Percentiles rank a stretch among this genome's conserved stretches.
Evolutionary conservation across 2,329 filamentous ascomycete species (phyloP).

Genomic region (Pseudogymnoascus sp.): DNA sequence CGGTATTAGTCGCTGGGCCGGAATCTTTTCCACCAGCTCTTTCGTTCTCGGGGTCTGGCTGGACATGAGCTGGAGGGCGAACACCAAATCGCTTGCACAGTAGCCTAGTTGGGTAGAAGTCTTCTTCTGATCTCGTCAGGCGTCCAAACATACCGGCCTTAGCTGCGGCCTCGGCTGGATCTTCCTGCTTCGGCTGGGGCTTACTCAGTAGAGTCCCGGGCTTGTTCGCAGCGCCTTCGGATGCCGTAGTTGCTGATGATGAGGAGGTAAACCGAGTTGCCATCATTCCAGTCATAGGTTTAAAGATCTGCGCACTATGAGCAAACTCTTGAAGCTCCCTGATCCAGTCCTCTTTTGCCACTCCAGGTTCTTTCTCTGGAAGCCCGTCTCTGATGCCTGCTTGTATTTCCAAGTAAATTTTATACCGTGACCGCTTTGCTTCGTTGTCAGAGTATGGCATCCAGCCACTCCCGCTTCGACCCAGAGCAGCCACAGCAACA

Average conservation of each 20-base stretch:
- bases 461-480: conserved; percentile 59
- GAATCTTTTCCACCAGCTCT: conserved; percentile 22
- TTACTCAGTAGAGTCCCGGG: conserved; percentile 41
- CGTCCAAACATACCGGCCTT: conserved; percentile 87
- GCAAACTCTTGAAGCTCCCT: conserved; percentile 72
- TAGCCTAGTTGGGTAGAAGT: conserved; percentile 75
- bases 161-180: conserved; percentile 81
- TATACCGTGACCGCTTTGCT: conserved; percentile 72
- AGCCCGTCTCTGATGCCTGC: conserved; percentile 56
- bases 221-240: conserved; percentile 33
- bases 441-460: conserved; percentile 83
- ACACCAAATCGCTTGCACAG: conserved; percentile 95
- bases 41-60: conserved; percentile 40
- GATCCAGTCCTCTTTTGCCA: conserved; percentile 66
- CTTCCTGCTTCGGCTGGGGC: conserved; percentile 51
- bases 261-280: conserved; percentile 84
- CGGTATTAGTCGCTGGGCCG: background rate
- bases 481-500: conserved; percentile 62
- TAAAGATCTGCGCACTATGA: conserved; percentile 73
- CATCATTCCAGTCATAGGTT: conserved; percentile 87
- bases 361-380: conserved; percentile 42
- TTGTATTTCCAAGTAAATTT: conserved; percentile 70
- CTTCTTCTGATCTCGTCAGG: conserved; percentile 66
- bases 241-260: conserved; percentile 41
- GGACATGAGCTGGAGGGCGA: conserved; percentile 64